Base-by-base conservation (phyloP, 208 protist genomes). In the Angomonas ambiguus region DNA sequence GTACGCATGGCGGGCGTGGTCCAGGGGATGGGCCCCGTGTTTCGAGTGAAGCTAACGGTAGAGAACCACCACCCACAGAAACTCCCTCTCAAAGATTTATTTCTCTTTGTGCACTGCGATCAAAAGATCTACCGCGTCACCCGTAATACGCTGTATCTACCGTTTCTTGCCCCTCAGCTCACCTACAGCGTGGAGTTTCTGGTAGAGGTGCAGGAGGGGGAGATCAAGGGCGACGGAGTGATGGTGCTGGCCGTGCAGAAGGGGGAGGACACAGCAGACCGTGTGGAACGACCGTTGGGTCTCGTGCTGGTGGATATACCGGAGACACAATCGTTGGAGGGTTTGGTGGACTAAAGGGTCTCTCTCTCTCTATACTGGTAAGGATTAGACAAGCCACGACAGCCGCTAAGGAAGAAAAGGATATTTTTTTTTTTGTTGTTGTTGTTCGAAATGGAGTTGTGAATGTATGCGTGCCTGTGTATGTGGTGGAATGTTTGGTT, bases 11-110 rank as follows among this genome's bases (percentile, higher is more conserved):
- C 35, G 51, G 89, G 71, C 55, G 64, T 86, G 18, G 95, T 98
- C 24, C 94, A 97, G 65, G 96, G 96, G 6, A 76, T 98, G 24
- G 95, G 96, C 2, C 95, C 95, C 0, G 59, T 90, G 2, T 98
- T 96, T 72, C 93, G 91, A 71, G 74, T 98, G 32, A 77, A 79
- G 67, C 71, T 94, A 24, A 77, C 70, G 6, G 49, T 98, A 20
- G 79, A 92, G 74, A 97, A 98, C 76, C 75, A 80, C 25, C 84
- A 82, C 18, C n/a, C n/a, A n/a, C n/a, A n/a, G n/a, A 34, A 71
- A 16, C 57, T 67, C 1, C 58, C 81, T 18, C 59, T 94, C n/a
- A 63, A 69, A 48, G 70, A 86, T 61, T 25, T 97, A 11, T 68
- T 67, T 8, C 66, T 97, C 45, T 51, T 86, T 20, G 78, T 97